These are phyloP conservation scores for Picochlorum sp. DNA, from an alignment of 139 green algal genomes.

Conservation along the genomic window DNA sequence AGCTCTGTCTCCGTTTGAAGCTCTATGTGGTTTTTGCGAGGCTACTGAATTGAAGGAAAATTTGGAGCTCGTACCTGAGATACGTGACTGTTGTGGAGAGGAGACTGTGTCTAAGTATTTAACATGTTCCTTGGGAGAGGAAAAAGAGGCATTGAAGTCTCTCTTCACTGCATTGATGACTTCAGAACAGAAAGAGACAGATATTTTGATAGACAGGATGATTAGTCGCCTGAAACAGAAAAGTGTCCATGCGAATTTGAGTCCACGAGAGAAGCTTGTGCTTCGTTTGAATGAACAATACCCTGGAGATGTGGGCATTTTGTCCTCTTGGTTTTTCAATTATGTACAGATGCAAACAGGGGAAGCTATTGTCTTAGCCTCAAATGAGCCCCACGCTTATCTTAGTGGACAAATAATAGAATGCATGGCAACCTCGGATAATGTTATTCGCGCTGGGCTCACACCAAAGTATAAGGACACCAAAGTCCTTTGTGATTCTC, in stretches of 20 bases:
- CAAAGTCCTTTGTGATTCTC: slow-evolving; percentile 70
- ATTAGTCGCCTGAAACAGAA: not conserved
- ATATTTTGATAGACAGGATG: not conserved
- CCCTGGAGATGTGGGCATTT: slow-evolving; percentile 84
- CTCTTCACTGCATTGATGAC: slow-evolving; percentile 86
- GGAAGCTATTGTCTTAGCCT: slow-evolving; percentile 74
- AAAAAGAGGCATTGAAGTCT: slow-evolving; percentile 27
- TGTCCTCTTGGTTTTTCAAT: slow-evolving; percentile 92
- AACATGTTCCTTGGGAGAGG: not conserved
- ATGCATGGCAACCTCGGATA: slow-evolving; percentile 91
- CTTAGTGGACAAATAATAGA: slow-evolving; percentile 78
- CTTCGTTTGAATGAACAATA: slow-evolving; percentile 85
- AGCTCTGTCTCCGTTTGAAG: slow-evolving; percentile 80
- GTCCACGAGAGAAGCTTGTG: slow-evolving; percentile 56
- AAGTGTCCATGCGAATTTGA: slow-evolving; percentile 13
- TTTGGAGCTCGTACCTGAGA: slow-evolving; percentile 39
- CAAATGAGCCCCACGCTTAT: slow-evolving; percentile 98
- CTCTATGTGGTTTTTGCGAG: slow-evolving; percentile 80
- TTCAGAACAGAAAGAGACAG: not conserved
- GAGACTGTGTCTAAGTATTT: not conserved
- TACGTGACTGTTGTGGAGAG: slow-evolving; percentile 26
- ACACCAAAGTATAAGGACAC: slow-evolving; percentile 90
- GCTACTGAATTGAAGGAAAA: slow-evolving; percentile 37
- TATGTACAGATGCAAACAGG: slow-evolving; percentile 40
- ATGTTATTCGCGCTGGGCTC: slow-evolving; percentile 91